Percentiles rank a stretch among this genome's conserved stretches.
Conservation (phyloP, 2,329 filamentous ascomycete species). For the Ceratocystis papillata region DNA sequence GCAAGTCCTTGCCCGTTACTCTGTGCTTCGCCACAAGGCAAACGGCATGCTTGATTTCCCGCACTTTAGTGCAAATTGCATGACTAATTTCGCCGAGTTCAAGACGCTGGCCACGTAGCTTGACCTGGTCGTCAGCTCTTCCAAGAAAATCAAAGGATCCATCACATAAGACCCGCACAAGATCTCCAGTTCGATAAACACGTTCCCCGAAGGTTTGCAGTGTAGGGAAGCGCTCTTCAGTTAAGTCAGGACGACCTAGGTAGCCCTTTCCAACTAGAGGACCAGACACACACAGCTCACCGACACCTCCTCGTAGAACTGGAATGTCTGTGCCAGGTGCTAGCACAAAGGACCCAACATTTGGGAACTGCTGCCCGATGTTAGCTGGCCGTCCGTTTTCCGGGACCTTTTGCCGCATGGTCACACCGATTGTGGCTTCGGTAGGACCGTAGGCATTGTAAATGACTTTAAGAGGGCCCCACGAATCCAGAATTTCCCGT, state of each 20-base stretch:
- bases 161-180: slow-evolving; percentile 71
- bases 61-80: slow-evolving; percentile 52
- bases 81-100: slow-evolving; percentile 90
- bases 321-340: slow-evolving; percentile 56
- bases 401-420: slow-evolving; percentile 76
- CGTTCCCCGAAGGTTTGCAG: slow-evolving; percentile 47
- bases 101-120: slow-evolving; percentile 76
- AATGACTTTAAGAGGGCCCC: slow-evolving; percentile 70
- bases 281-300: slow-evolving; percentile 81
- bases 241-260: slow-evolving; percentile 68
- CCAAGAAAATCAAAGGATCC: slow-evolving; percentile 79
- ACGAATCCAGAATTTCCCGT: slow-evolving; percentile 76
- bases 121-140: slow-evolving; percentile 82
- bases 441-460: slow-evolving; percentile 92
- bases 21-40: slow-evolving; percentile 64
- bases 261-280: slow-evolving; percentile 85
- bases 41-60: slow-evolving; percentile 54
- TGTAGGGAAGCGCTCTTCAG: slow-evolving; percentile 61
- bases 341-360: slow-evolving; percentile 75
- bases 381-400: slow-evolving; percentile 71
- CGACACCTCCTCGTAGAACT: slow-evolving; percentile 66
- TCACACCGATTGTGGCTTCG: slow-evolving; percentile 85
- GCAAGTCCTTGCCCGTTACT: slow-evolving; percentile 65
- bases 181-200: slow-evolving; percentile 79
- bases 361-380: slow-evolving; percentile 76